Percentiles rank a stretch among this genome's conserved stretches.
phyloP scores from a whole-genome alignment of 352 stramenopile species.

The Phytophthora quininea region DNA sequence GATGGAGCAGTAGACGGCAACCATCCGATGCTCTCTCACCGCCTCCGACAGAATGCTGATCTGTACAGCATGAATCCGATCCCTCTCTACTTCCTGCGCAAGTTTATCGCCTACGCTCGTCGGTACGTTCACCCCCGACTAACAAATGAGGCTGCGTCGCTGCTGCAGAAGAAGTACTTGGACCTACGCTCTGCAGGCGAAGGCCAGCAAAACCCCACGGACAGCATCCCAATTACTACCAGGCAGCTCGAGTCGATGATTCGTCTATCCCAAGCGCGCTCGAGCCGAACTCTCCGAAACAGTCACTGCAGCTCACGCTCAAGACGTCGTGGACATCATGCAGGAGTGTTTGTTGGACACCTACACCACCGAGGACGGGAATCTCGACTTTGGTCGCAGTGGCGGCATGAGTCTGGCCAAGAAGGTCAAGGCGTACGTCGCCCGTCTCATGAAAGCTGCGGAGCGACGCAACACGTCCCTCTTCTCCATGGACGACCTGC shows the following conservation, averaged over 20 bases:
- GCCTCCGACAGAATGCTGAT: conserved; percentile 52
- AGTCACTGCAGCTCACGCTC: conserved; percentile 93
- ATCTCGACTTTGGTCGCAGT: conserved; percentile 86
- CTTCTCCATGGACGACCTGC: conserved; percentile 81
- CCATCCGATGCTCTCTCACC: conserved; percentile 52
- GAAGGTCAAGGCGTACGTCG: conserved; percentile 86
- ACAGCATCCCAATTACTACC: conserved; percentile 93
- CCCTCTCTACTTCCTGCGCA: conserved; percentile 89
- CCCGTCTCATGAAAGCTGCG: conserved; percentile 73
- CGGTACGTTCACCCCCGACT: conserved; percentile 94
- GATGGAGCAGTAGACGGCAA: background rate
- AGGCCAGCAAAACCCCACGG: conserved; percentile 41
- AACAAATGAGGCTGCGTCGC: conserved; percentile 48
- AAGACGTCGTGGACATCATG: conserved; percentile 98
- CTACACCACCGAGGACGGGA: conserved; percentile 87
- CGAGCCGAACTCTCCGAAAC: conserved; percentile 94
- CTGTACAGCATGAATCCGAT: conserved; percentile 59
- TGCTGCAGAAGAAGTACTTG: conserved; percentile 92
- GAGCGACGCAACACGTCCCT: conserved; percentile 58
- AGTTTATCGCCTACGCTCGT: conserved; percentile 98
- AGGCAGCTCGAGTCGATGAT: conserved; percentile 96
- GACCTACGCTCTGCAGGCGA: conserved; percentile 77
- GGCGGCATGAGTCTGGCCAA: conserved; percentile 71
- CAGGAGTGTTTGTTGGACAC: conserved; percentile 93
- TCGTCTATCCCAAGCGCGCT: conserved; percentile 90